A percentile compares a stretch with the other conserved stretches of the same genome.
phyloP scores from a whole-genome alignment of 352 stramenopile genomes.

The Phytophthora tubulina region DNA sequence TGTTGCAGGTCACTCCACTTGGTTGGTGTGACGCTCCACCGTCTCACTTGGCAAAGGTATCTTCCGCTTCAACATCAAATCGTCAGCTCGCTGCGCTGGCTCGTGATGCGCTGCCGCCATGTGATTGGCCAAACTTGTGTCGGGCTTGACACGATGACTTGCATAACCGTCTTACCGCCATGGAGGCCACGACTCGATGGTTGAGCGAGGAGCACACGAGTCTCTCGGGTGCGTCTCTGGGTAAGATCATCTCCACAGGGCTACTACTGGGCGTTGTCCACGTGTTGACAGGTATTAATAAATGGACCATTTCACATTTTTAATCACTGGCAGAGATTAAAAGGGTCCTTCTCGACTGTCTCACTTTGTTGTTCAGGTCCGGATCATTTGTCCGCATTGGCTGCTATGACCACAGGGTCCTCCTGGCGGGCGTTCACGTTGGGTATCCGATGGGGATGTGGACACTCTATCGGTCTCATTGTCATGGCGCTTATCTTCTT shows the following conservation, averaged over 20 bases:
- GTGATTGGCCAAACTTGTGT: constrained; percentile 16
- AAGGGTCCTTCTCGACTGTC: constrained; percentile 4
- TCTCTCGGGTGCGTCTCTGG: constrained; percentile 47
- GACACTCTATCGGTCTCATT: constrained; percentile 91
- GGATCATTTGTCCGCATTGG: constrained; percentile 92
- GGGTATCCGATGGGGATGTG: constrained; percentile 91
- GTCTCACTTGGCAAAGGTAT: background rate
- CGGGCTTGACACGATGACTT: background rate
- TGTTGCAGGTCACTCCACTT: too few species aligned
- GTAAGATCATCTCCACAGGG: constrained; percentile 58
- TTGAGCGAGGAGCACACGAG: constrained; percentile 41
- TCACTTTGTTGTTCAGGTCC: constrained; percentile 46
- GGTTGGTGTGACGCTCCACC: too few species aligned
- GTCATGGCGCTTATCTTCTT: constrained; percentile 88
- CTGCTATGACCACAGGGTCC: constrained; percentile 83
- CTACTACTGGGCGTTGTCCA: constrained; percentile 58
- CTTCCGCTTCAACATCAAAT: background rate
- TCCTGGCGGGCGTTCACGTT: constrained; percentile 87
- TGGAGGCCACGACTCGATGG: constrained; percentile 30
- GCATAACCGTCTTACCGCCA: constrained; percentile 4
- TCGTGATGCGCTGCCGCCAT: constrained; percentile 25
- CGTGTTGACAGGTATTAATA: constrained; percentile 50
- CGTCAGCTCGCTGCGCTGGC: constrained; percentile 11
- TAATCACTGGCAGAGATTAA: constrained; percentile 22
- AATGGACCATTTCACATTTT: constrained; percentile 1